Base-by-base conservation (phyloP, 129 eudicot genomes). In the Logfia minima region DNA sequence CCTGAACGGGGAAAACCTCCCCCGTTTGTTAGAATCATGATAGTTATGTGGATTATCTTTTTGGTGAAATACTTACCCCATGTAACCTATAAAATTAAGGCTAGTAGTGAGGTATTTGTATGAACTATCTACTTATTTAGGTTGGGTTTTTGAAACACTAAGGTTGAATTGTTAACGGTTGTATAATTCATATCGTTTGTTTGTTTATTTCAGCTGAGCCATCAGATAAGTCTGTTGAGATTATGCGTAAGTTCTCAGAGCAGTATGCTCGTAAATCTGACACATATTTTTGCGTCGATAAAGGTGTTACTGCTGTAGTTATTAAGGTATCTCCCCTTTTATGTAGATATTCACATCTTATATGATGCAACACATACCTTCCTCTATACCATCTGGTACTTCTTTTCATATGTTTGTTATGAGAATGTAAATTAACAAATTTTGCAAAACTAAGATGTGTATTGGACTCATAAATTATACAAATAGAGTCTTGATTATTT, bases 211-310 rank as follows among this genome's bases (percentile, higher is more conserved):
- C 83, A 91, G 97, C 78, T 39, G 98, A 91, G 53, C 98, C 98
- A 1, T 72, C 97, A 1, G 97, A 94, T 32, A 94, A 94, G 79
- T 89, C 98, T 68, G 88, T 94, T 14, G 98, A 94, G 59, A 83
- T 94, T 31, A 94, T 94, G 98, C 87, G 98, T 86, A 94, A 94
- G 77, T 94, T 94, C 60, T 94, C 98, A 32, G 97, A 94, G 86
- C 96, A 94, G 81, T 94, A 91, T 83, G 96, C 96, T 71, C 92
- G 98, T 63, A 87, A 74, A 90, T 94, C 97, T 9, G 92, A 85
- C 59, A 94, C 98, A 3, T 94, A 91, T 75, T 93, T 93, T 55
- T 93, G 98, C 28, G 88, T 86, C 10, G 98, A 94, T 86, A 91
- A 94, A 81, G 84, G 96, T 53, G 97, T 94, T 48, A 94, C 98